Percentiles rank a stretch among this genome's conserved stretches.
phyloP scores from a whole-genome alignment of 495 filamentous ascomycete genomes.

The Penicillium egyptiacum region DNA sequence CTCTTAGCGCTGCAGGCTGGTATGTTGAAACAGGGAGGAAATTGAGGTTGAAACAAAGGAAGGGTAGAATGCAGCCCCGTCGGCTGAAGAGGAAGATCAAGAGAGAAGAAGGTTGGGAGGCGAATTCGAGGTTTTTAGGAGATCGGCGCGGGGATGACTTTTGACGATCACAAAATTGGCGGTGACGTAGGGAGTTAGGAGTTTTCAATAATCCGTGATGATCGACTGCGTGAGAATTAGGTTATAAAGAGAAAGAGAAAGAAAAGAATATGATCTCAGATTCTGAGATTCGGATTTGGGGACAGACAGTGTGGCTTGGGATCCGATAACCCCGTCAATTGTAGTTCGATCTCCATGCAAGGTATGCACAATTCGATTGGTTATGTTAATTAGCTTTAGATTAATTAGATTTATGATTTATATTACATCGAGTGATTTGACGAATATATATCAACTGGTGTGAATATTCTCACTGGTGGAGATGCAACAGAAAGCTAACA shows the following conservation, averaged over 20 bases:
- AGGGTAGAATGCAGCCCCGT: neutral
- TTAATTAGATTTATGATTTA: neutral
- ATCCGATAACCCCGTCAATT: neutral
- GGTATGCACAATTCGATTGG: neutral
- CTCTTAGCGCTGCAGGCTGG: neutral
- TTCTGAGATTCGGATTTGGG: neutral
- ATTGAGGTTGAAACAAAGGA: neutral
- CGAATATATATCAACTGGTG: neutral
- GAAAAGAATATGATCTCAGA: neutral
- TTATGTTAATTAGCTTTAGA: neutral
- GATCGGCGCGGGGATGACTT: conserved; percentile 31
- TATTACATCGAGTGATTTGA: neutral
- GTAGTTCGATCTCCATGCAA: conserved; percentile 13
- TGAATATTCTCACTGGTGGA: neutral
- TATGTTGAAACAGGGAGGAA: conserved; percentile 3
- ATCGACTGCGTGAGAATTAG: neutral
- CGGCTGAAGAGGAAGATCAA: neutral
- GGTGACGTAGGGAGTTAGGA: conserved; percentile 13
- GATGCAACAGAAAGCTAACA: neutral
- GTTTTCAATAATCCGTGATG: neutral
- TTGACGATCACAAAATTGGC: conserved; percentile 19
- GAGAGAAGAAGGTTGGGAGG: conserved; percentile 5
- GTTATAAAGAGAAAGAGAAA: neutral
- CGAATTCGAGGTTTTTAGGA: conserved; percentile 14
- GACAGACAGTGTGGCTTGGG: conserved; percentile 2